These are phyloP conservation scores for Salicornia ramosissima DNA, from an alignment of 148 eudicot species.

Conservation along the genomic window DNA sequence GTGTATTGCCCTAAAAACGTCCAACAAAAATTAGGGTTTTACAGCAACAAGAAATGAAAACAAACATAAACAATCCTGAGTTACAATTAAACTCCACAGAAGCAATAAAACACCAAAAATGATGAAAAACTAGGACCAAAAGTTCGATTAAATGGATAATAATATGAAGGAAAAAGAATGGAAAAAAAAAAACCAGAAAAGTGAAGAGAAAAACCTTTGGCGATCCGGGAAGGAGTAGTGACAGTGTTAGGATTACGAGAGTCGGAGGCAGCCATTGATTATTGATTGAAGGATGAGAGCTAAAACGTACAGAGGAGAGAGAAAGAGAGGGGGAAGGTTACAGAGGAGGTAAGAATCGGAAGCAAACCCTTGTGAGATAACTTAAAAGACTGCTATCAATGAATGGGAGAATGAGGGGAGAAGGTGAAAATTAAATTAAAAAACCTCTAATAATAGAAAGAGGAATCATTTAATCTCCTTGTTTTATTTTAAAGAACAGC, in stretches of 20 bases:
- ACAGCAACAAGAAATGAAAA: background rate
- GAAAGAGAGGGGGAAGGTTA: conserved; percentile 9
- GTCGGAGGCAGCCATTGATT: conserved; percentile 58
- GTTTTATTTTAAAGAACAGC: too few relatives aligned
- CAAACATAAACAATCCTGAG: background rate
- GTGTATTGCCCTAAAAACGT: too few relatives aligned
- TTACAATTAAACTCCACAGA: background rate
- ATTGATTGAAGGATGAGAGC: conserved; percentile 26
- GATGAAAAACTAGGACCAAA: background rate
- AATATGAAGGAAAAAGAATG: background rate
- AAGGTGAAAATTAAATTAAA: too few relatives aligned
- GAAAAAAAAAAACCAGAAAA: background rate
- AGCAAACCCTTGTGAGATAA: conserved; percentile 9
- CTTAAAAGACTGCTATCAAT: too few relatives aligned
- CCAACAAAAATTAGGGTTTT: conserved; percentile 15
- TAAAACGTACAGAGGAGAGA: background rate
- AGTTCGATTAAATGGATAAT: background rate
- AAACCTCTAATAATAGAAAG: too few relatives aligned
- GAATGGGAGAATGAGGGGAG: too few relatives aligned
- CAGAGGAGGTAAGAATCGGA: conserved; percentile 2
- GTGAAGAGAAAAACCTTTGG: conserved; percentile 39
- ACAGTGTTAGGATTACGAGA: conserved; percentile 38
- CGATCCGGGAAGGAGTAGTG: conserved; percentile 45
- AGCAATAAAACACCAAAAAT: background rate
- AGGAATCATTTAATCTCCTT: too few relatives aligned